A percentile compares a stretch with the other conserved stretches of the same genome.
Conservation (phyloP, 2,329 filamentous ascomycete genomes). For the Claviceps africana region DNA sequence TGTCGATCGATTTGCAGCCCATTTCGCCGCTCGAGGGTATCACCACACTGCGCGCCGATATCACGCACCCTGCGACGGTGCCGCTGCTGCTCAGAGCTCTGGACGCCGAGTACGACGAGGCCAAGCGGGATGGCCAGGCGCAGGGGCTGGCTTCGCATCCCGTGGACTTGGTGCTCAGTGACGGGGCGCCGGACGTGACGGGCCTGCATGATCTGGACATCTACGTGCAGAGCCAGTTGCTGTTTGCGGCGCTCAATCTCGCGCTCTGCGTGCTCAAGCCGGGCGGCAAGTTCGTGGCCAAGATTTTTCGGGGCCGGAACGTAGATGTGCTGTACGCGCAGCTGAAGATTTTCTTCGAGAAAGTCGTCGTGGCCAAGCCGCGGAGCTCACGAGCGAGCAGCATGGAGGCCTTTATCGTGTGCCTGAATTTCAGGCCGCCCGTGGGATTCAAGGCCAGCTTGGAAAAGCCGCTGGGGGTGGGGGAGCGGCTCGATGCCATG, state of each 20-base stretch:
- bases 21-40: conserved; percentile 92
- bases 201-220: conserved; percentile 95
- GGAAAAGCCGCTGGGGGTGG: conserved; percentile 58
- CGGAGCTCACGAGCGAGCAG: conserved; percentile 90
- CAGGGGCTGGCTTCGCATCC: conserved; percentile 44
- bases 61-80: conserved; percentile 91
- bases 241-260: conserved; percentile 87
- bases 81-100: conserved; percentile 75
- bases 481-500: conserved; percentile 38
- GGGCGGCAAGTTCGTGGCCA: conserved; percentile 92
- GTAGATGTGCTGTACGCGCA: conserved; percentile 94
- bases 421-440: conserved; percentile 75
- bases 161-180: conserved; percentile 87
- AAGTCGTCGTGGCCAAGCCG: conserved; percentile 84
- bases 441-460: conserved; percentile 61
- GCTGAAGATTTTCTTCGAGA: conserved; percentile 73
- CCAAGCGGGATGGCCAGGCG: conserved; percentile 17
- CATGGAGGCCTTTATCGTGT: conserved; percentile 93
- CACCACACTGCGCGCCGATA: conserved; percentile 82
- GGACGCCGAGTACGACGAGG: conserved; percentile 50
- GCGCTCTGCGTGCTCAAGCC: conserved; percentile 84
- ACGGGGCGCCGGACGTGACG: conserved; percentile 92
- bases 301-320: conserved; percentile 90
- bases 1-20: conserved; percentile 88
- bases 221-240: conserved; percentile 89